Evolutionary conservation across 306 rosid species (phyloP).

Genomic region (Abrus pulchellus): DNA sequence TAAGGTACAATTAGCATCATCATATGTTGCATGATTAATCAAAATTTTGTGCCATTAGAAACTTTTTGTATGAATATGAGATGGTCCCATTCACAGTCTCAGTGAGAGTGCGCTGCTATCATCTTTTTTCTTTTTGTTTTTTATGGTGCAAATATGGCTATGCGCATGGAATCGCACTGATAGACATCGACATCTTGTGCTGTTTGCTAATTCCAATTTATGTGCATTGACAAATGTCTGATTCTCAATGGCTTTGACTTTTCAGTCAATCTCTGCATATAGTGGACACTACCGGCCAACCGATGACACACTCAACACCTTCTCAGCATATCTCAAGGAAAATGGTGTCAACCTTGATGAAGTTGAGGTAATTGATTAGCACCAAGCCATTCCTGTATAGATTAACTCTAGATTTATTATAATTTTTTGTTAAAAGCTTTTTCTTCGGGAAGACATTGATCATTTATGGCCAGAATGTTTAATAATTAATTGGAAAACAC

Average conservation of each 20-base stretch:
- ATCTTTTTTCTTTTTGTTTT: slow-evolving; percentile 17
- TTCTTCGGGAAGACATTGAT: slow-evolving; percentile 24
- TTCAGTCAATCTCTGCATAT: slow-evolving; percentile 89
- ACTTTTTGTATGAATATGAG: slow-evolving; percentile 19
- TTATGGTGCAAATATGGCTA: background rate
- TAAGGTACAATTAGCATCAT: slow-evolving; percentile 62
- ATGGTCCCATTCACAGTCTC: slow-evolving; percentile 7
- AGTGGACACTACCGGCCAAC: slow-evolving; percentile 99
- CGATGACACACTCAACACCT: slow-evolving; percentile 69
- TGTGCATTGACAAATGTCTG: slow-evolving; percentile 38
- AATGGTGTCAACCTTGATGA: slow-evolving; percentile 78
- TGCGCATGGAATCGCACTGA: slow-evolving; percentile 3
- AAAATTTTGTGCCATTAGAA: slow-evolving; percentile 9
- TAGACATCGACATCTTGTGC: background rate
- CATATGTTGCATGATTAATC: slow-evolving; percentile 29
- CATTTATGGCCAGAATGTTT: slow-evolving; percentile 1
- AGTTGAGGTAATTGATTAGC: slow-evolving; percentile 74
- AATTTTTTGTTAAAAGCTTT: background rate
- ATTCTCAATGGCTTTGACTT: slow-evolving; percentile 50
- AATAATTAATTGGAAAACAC: background rate
- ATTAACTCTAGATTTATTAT: background rate
- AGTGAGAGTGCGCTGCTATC: slow-evolving; percentile 6
- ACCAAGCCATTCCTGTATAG: slow-evolving; percentile 4
- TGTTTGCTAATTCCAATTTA: slow-evolving; percentile 18
- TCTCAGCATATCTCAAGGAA: slow-evolving; percentile 72